Base-by-base conservation (phyloP, 1,139 yeast species). In the Petasospora fabianii region DNA sequence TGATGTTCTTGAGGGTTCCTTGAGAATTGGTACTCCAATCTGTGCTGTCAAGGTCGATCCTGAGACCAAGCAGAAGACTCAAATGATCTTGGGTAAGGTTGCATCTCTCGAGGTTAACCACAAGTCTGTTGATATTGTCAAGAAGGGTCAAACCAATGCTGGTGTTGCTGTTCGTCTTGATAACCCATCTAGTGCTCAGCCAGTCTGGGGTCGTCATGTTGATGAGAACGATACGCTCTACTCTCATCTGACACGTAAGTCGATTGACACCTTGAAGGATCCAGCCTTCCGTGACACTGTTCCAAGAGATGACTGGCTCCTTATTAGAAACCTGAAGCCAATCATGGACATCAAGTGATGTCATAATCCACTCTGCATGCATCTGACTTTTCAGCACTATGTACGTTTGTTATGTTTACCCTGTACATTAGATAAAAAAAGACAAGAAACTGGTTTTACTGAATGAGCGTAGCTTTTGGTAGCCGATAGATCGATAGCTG, bases 81-180 rank as follows among this genome's bases (percentile, higher is more conserved):
- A 84, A 31, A 69, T 88, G 68, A 73, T 82, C 5, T 71, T 92
- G 44, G 98, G 98, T 64, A 83, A 75, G 58, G 96, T 88, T 39
- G 79, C 71, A 27, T 86, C 96, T 11, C 71, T 92, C 64, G 97
- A 92, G 69, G 96, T 92, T 38, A 92, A 90, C 66, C 98, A 94
- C 69, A 86, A 85, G 66, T 69, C 96, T 27, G 73, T 72, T 27
- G 86, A 79, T 39, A 62, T 70, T 27, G 96, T 90, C 35, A 85
- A 87, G 69, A 92, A 86, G 75, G 97, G 97, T 30, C 96, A 86
- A 65, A 85, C 97, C 15, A 78, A 86, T 51, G 96, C 96, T 24
- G 99, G 98, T 76, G 97, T 92, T 48, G 98, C 99, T 47, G 85
- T 92, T 84, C 83, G 98, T 73, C 74, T 92, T 60, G 98, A 92